Base-by-base conservation (phyloP, 805 yeast species). In the Naumovozyma baii region DNA sequence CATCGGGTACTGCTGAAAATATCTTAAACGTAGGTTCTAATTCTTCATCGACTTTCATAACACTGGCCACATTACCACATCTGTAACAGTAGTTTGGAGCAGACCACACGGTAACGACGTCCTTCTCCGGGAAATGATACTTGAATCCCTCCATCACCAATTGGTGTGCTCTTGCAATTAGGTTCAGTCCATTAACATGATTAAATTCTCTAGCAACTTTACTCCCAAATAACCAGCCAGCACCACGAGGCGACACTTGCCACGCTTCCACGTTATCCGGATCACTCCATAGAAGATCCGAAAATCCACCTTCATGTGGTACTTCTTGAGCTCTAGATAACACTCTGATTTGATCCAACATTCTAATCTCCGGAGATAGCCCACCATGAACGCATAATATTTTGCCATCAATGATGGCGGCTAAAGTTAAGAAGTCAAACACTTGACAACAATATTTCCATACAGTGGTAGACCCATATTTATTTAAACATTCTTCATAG, bases 301-400 rank as follows among this genome's bases (percentile, higher is more conserved):
- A 92, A 62, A 90, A 90, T 2, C 96, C 97, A 51, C 98, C 98
- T 66, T 90, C 98, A 61, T 92, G 97, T 2, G 98, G 98, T 36
- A 90, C 96, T 64, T 90, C 97, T 63, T 90, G 97, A 3, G 97
- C 97, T 55, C 98, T 73, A 39, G 92, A 82, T 42, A 90, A 69
- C 15, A 90, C 97, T 53, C 97, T 72, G 49, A 90, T 87, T 64
- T 90, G 98, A 62, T 90, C 98, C 49, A 90, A 72, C 95, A 92
- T 88, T 60, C 97, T 76, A 47, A 90, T 88, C 62, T 92, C 97
- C 2, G 98, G 98, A 12, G 95, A 84, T 40, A 90, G 70, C 4
- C 98, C 98, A 42, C 98, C 98, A 61, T 90, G 98, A 34, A 92
- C 95, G 69, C 98, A 90, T 43, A 90, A 68, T 35, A 90, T 83